Percentiles rank a stretch among this genome's conserved stretches.
phyloP scores from a whole-genome alignment of 208 protist species.

The Herpetomonas samuelpessoai region DNA sequence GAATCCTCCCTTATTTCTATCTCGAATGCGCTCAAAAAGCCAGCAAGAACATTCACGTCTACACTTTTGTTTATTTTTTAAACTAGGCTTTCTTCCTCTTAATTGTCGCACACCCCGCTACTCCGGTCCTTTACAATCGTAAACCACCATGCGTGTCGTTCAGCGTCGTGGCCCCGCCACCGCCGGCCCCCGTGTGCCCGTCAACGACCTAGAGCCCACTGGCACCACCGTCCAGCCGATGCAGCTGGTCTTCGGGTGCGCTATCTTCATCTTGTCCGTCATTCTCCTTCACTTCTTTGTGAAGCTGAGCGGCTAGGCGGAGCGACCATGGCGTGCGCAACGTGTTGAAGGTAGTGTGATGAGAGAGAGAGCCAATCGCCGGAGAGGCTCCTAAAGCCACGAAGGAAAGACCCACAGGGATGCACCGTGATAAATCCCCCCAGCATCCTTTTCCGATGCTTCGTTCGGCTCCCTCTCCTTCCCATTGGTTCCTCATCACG shows the following conservation, averaged over 20 bases:
- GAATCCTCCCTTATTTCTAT: neutral
- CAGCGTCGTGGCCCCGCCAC: constrained; percentile 31
- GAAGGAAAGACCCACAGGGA: too few relatives aligned
- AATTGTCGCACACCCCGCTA: neutral
- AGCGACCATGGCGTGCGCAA: neutral
- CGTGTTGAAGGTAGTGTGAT: too few relatives aligned
- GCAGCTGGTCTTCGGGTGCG: constrained; percentile 65
- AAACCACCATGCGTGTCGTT: constrained; percentile 46
- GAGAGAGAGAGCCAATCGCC: too few relatives aligned
- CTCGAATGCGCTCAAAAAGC: neutral
- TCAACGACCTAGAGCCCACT: constrained; percentile 68
- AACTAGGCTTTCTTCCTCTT: constrained; percentile 2
- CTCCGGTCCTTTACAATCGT: too few relatives aligned
- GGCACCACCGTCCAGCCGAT: constrained; percentile 74
- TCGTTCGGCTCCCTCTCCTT: too few relatives aligned
- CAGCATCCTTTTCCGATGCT: too few relatives aligned
- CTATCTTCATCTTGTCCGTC: constrained; percentile 73
- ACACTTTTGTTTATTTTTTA: constrained; percentile 5
- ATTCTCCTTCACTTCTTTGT: constrained; percentile 89
- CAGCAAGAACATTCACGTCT: too few relatives aligned
- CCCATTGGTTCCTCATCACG: too few relatives aligned
- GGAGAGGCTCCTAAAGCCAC: too few relatives aligned
- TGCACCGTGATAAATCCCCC: too few relatives aligned
- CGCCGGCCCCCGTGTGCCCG: constrained; percentile 21
- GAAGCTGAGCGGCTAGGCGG: constrained; percentile 52